Base-by-base conservation (phyloP, 2,329 filamentous ascomycete species). In the Phialocephala subalpina region DNA sequence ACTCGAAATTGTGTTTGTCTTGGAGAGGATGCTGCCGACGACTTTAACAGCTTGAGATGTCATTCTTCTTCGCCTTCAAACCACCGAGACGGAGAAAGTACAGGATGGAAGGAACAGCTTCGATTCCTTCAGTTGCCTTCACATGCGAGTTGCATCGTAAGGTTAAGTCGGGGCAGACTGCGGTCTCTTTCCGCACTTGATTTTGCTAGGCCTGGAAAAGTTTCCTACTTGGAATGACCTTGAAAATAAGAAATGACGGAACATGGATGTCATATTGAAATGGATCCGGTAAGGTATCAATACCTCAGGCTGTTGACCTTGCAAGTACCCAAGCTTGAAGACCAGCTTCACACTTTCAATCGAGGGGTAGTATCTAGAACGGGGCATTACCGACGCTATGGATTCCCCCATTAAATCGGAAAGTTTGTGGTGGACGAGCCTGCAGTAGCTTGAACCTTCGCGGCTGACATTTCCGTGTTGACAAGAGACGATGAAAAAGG, bases 311-410 rank as follows among this genome's bases (percentile, higher is more conserved):
- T 33, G 14, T 25, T 3, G 29, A 53, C 49, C 14, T 27, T 29
- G 22, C 14, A 14, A 29, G 27, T 22, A 22, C 8, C 12, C 25
- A 20, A 22, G 18, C n/a, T 49, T 14, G 18, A 18, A n/a, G 3
- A 18, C n/a, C 16, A 33, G 12, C 6, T 29, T n/a, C 4, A 14
- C 16, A 18, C 49, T 7, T 9, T 9, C 1, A 16, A 5, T 49
- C 45, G 11, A 5, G 8, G 45, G 20, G 3, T 6, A 16, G 45
- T 25, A 14, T 25, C 45, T 49, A 9, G 45, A 29, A 29, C 27
- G 49, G 49, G 49, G 49, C 14, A 33, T 29, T 53, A 22, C 49
- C 49, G 49, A 33, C 49, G 49, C 49, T 53, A 53, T 33, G 22
- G 18, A 53, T 3, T 29, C 25, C 49, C 49, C 49, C 45, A 11